Evolutionary conservation across 345 rosid species (phyloP).

Genomic region (Hibiscus syriacus): DNA sequence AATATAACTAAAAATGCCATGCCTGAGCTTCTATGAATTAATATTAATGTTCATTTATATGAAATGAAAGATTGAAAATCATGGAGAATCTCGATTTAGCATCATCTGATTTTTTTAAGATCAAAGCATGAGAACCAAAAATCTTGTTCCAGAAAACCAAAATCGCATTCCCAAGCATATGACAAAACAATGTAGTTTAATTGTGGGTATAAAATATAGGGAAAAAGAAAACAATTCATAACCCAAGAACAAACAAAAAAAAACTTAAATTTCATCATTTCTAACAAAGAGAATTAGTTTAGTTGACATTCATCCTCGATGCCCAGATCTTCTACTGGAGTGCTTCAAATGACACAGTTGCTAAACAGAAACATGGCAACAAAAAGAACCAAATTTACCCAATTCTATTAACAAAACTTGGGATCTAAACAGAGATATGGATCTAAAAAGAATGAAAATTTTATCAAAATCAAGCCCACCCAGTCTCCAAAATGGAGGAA

Average conservation of each 20-base stretch:
- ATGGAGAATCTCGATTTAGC: too few species aligned
- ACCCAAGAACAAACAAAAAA: background rate
- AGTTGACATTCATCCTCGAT: background rate
- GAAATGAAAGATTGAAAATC: too few species aligned
- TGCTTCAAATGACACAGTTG: background rate
- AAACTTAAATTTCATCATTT: background rate
- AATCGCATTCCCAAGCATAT: too few species aligned
- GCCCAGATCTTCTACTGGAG: background rate
- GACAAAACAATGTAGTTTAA: too few species aligned
- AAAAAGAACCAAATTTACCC: too few species aligned
- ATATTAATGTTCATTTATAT: too few species aligned
- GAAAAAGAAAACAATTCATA: too few species aligned
- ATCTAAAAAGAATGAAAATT: background rate
- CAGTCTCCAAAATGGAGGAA: background rate
- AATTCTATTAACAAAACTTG: background rate
- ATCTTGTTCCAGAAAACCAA: too few species aligned
- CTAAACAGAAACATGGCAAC: background rate
- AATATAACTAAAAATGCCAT: too few species aligned
- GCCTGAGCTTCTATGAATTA: background rate
- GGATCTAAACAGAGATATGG: background rate
- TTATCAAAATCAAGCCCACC: background rate
- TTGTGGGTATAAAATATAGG: too few species aligned
- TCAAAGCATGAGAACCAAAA: background rate
- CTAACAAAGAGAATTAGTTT: background rate
- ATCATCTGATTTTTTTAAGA: background rate